Evolutionary conservation across 2,329 filamentous ascomycete species (phyloP).

Genomic region (Truncatella angustata): DNA sequence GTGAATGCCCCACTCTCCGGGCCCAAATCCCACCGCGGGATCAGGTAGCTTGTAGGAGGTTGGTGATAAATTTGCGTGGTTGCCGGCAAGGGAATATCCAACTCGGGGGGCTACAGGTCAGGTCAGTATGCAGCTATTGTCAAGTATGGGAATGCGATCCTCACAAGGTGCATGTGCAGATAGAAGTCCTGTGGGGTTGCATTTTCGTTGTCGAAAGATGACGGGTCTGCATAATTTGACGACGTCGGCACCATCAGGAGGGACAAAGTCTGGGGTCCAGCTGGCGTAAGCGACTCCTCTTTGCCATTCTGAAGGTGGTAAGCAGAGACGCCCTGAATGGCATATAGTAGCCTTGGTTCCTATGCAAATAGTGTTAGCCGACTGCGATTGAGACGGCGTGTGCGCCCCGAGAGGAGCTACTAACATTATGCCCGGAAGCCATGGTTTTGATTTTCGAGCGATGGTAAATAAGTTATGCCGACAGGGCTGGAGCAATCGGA

Average conservation of each 20-base stretch:
- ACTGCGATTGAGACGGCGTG: neutral
- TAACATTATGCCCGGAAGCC: slow-evolving; percentile 45
- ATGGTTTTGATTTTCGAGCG: slow-evolving; percentile 24
- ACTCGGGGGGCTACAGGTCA: slow-evolving; percentile 65
- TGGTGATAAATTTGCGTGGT: slow-evolving; percentile 98
- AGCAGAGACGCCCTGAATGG: slow-evolving; percentile 81
- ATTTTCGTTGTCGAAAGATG: slow-evolving; percentile 50
- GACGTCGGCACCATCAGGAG: slow-evolving; percentile 94
- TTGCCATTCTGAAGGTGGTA: slow-evolving; percentile 88
- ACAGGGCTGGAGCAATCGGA: slow-evolving; percentile 14
- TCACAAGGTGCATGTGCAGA: slow-evolving; percentile 77
- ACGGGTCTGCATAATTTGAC: slow-evolving; percentile 61
- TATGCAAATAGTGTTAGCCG: slow-evolving; percentile 18
- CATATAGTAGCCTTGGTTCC: slow-evolving; percentile 67
- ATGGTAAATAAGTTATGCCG: neutral
- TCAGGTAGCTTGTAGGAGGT: slow-evolving; percentile 87
- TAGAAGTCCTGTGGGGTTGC: slow-evolving; percentile 88
- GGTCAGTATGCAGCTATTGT: neutral
- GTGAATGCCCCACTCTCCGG: slow-evolving; percentile 89
- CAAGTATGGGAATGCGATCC: neutral
- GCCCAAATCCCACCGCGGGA: slow-evolving; percentile 91
- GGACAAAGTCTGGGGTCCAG: slow-evolving; percentile 86
- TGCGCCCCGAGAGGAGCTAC: slow-evolving; percentile 7
- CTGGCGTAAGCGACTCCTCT: slow-evolving; percentile 78
- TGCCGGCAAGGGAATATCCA: slow-evolving; percentile 88